Evolutionary conservation across 169 alveolate genomes (phyloP).

Genomic region (Cryptosporidium sp.): DNA sequence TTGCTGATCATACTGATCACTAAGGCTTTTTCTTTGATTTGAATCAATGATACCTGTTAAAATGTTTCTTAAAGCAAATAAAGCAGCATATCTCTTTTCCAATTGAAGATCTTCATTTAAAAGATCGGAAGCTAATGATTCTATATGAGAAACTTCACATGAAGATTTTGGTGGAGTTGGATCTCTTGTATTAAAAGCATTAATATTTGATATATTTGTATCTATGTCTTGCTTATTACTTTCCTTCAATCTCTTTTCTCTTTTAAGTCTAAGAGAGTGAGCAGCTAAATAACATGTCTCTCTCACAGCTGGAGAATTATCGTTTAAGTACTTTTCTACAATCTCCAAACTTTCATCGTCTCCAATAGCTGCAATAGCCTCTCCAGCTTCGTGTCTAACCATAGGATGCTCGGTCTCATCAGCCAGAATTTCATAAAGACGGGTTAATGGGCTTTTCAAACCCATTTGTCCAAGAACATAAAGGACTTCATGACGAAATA

Average conservation of each 20-base stretch:
- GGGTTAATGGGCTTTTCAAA: conserved; percentile 79
- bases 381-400: conserved; percentile 91
- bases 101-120: conserved; percentile 62
- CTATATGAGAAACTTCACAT: conserved; percentile 26
- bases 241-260: conserved; percentile 66
- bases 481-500: conserved; percentile 91
- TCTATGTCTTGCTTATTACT: conserved; percentile 48
- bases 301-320: conserved; percentile 81
- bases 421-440: conserved; percentile 81
- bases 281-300: conserved; percentile 58
- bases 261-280: conserved; percentile 76
- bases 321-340: conserved; percentile 85
- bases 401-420: conserved; percentile 87
- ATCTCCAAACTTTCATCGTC: conserved; percentile 82
- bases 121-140: conserved; percentile 58
- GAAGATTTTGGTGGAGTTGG: conserved; percentile 77
- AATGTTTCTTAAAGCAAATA: conserved; percentile 82
- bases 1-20: background rate
- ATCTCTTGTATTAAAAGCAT: conserved; percentile 79
- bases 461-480: conserved; percentile 92
- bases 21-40: conserved; percentile 73
- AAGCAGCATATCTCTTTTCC: conserved; percentile 82
- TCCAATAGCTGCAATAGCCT: conserved; percentile 81
- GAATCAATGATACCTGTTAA: conserved; percentile 68
- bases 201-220: conserved; percentile 66